Evolutionary conservation across 495 filamentous ascomycete genomes (phyloP), one percentile per base, ranked within the genome.

Genomic region (Trichoderma parareesei): DNA sequence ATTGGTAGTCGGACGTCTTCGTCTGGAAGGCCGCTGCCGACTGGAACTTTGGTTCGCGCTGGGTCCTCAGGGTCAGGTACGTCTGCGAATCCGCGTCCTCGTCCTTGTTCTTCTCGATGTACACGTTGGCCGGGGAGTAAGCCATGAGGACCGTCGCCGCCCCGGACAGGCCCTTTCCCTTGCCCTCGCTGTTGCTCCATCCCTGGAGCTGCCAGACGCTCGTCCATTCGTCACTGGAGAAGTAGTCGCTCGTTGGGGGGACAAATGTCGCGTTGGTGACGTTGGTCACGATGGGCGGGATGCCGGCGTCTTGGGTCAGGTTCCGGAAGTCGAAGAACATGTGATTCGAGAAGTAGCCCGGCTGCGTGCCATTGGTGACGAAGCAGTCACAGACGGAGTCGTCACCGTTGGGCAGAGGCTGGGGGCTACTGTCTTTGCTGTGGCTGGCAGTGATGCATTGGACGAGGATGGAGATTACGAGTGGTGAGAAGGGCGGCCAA

Each of bases 311-410:
- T n/a, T 76, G 69, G 16, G 72, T 65, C 41, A 80, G 74, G 42
- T 78, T 77, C 46, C 88, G 84, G 71, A 87, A 91, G 75, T 91
- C 88, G 76, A 81, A 87, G 72, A 90, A 85, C 43, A 79, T 79
- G 76, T 90, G 85, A 69, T 84, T 76, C 27, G 78, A 79, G 71
- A 88, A 90, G 75, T 84, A 88, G 9, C 78, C 76, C 16, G 72
- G 53, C 43, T 75, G 74, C 42, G 73, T 75, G 27, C 74, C 79
- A 63, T 83, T 82, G 62, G 77, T 80, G 41, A 77, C 64, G 66
- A 75, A 84, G 66, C 82, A 84, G 67, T 73, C 70, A 68, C 82
- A 84, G 68, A 67, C 63, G 16, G 70, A 70, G 49, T 76, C 70
- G 10, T 75, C 67, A 4, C 38, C 60, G 60, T 20, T 43, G 3